Evolutionary conservation across 345 rosid genomes (phyloP), one percentile per base, ranked within the genome.

Genomic region (Eucalyptus cloeziana): DNA sequence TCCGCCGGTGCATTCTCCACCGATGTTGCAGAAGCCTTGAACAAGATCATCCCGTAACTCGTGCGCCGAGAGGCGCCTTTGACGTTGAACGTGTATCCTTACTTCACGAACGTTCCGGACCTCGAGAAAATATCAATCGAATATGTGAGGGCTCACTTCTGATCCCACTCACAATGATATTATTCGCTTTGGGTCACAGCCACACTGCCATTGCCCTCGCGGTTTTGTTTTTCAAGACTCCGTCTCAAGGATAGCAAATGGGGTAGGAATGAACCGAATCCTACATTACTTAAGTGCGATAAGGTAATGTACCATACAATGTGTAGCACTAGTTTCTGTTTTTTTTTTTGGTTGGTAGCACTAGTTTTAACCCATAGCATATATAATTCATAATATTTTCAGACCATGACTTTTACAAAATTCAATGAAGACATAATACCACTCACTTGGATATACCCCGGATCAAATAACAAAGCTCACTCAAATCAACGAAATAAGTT

Each of bases 191-290:
- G 30, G 12, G 3, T 25, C 0, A 3, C 6, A 56, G 13, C 13
- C 0, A 1, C 30, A 56, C 1, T 25, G 1, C 3, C 62, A 24
- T 56, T 22, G 62, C 62, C 3, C 30, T 24, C 1, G 0, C 0
- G 6, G 13, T 56, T 56, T 56, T 56, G 30, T 9, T 56, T 4
- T 24, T 56, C 62, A 1, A 19, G 24, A 52, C 10, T 52, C 5
- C 1, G 0, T 52, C 24, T 52, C 1, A 19, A 52, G 4, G 10
- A 52, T 52, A 52, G 58, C 58, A 52, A 52, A 52, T 0, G 2
- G 25, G 25, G 2, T 19, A 52, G 2, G 25, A 52, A 52, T 52
- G 1, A 52, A 52, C 10, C 5, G 5, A 52, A 52, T 52, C 2
- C 10, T 8, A 7, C 10, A 52, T 21, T 4, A 21, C 58, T 52